These are phyloP conservation scores for Boletus rubropictus DNA, from an alignment of 768 basidiomycete species.

Conservation along the genomic window DNA sequence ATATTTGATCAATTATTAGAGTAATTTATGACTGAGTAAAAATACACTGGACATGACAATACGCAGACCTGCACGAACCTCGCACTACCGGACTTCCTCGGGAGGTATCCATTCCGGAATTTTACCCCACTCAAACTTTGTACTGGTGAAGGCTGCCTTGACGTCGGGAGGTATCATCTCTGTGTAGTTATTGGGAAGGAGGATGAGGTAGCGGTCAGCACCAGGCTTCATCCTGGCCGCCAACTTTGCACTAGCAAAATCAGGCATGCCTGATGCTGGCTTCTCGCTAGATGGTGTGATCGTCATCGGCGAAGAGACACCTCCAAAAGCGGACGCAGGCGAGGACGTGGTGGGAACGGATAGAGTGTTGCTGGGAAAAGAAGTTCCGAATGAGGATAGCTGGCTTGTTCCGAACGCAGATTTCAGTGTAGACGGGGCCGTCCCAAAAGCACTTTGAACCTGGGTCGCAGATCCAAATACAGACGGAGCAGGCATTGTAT, in stretches of 20 bases:
- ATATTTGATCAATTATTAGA: neutral
- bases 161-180: constrained; percentile 46
- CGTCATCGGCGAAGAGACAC: constrained; percentile 22
- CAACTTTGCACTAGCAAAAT: constrained; percentile 32
- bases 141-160: constrained; percentile 47
- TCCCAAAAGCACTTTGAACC: constrained; percentile 20
- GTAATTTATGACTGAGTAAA: neutral
- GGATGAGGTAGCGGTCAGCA: constrained; percentile 48
- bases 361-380: constrained; percentile 15
- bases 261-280: constrained; percentile 23
- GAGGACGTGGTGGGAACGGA: constrained; percentile 15
- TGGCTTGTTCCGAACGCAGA: constrained; percentile 16
- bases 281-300: constrained; percentile 19
- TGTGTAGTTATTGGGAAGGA: constrained; percentile 56
- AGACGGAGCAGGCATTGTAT: constrained; percentile 13
- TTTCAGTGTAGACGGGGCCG: constrained; percentile 6
- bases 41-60: constrained; percentile 3
- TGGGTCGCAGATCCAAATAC: constrained; percentile 15
- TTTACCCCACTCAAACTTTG: constrained; percentile 61
- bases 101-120: constrained; percentile 76
- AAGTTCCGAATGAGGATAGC: constrained; percentile 26
- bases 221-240: constrained; percentile 38
- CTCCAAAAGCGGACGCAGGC: constrained; percentile 19
- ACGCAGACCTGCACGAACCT: neutral
- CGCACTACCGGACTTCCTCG: constrained; percentile 43